phyloP scores from a whole-genome alignment of 2,329 filamentous ascomycete genomes.

The Stromatinia cepivora region DNA sequence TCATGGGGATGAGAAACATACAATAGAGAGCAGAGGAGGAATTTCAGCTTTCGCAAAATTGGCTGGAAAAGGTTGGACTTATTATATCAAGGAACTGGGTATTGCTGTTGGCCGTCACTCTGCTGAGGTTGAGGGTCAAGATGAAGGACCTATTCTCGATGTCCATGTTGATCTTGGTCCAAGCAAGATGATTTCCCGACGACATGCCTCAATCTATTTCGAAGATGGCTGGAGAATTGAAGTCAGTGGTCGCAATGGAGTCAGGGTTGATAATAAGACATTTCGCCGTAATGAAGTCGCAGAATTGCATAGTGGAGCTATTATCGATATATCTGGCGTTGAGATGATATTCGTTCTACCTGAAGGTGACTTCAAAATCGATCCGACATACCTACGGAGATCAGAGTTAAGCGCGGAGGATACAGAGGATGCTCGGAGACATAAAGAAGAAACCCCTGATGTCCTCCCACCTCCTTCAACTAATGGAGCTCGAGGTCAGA shows the following conservation, averaged over 20 bases:
- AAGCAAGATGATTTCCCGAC: slow-evolving; percentile 76
- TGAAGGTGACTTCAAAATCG: slow-evolving; percentile 63
- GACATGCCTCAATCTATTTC: slow-evolving; percentile 74
- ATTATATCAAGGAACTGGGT: slow-evolving; percentile 73
- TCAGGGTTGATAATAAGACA: slow-evolving; percentile 75
- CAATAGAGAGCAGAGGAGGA: slow-evolving; percentile 56
- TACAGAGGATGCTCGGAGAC: background rate
- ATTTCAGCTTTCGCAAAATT: slow-evolving; percentile 81
- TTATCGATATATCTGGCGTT: slow-evolving; percentile 86
- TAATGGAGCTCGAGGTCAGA: slow-evolving; percentile 27
- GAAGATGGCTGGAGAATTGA: slow-evolving; percentile 78
- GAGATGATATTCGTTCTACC: slow-evolving; percentile 99
- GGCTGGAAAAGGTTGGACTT: slow-evolving; percentile 79
- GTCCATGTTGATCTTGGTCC: slow-evolving; percentile 89
- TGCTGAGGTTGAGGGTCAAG: slow-evolving; percentile 26
- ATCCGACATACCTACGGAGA: slow-evolving; percentile 68
- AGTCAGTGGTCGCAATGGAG: slow-evolving; percentile 88
- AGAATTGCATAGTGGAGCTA: slow-evolving; percentile 77
- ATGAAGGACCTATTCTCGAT: slow-evolving; percentile 41
- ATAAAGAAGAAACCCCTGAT: slow-evolving; percentile 3
- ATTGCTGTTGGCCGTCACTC: slow-evolving; percentile 69
- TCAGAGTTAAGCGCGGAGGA: slow-evolving; percentile 48
- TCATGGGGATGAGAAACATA: slow-evolving; percentile 64
- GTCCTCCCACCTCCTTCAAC: background rate
- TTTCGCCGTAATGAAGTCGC: slow-evolving; percentile 65